Percentiles rank a stretch among this genome's conserved stretches.
phyloP scores from a whole-genome alignment of 169 alveolate genomes.

The Eimeria tenella region DNA sequence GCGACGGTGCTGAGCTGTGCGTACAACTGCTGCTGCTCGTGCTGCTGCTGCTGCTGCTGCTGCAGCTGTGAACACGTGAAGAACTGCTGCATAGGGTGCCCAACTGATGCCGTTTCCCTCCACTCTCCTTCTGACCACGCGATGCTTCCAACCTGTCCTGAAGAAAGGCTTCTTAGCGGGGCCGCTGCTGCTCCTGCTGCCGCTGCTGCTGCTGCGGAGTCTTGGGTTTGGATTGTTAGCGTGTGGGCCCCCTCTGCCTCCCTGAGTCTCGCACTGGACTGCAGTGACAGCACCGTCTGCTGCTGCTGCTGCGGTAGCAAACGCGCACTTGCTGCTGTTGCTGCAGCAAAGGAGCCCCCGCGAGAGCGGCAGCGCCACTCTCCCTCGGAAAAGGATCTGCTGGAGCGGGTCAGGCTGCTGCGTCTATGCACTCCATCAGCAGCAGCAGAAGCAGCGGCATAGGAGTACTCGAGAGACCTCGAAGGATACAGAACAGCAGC shows the following conservation, averaged over 20 bases:
- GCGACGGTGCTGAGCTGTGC: neutral
- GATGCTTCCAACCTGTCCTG: neutral
- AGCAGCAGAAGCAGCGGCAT: slow-evolving; percentile 19
- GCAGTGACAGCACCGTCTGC: neutral
- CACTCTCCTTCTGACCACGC: slow-evolving; percentile 33
- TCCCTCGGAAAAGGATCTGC: neutral
- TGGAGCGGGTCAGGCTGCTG: slow-evolving; percentile 17
- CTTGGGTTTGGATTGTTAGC: neutral
- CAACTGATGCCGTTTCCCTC: neutral
- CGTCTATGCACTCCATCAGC: neutral
- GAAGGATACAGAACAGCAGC: neutral
- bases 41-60: slow-evolving; percentile 3
- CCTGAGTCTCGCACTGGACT: neutral
- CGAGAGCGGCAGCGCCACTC: slow-evolving; percentile 10
- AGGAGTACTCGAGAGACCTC: neutral
- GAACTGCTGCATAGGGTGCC: slow-evolving; percentile 7
- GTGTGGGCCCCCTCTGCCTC: neutral
- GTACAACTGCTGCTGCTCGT: slow-evolving; percentile 1
- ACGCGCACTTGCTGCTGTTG: neutral
- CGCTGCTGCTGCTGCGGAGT: neutral
- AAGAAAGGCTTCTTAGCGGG: neutral
- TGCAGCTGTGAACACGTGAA: neutral
- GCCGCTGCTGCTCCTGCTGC: slow-evolving; percentile 29
- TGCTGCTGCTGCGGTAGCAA: neutral
- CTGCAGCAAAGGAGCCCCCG: slow-evolving; percentile 4